Conservation (phyloP, 2,329 filamentous ascomycete genomes). For the Epichloe hybrida region DNA sequence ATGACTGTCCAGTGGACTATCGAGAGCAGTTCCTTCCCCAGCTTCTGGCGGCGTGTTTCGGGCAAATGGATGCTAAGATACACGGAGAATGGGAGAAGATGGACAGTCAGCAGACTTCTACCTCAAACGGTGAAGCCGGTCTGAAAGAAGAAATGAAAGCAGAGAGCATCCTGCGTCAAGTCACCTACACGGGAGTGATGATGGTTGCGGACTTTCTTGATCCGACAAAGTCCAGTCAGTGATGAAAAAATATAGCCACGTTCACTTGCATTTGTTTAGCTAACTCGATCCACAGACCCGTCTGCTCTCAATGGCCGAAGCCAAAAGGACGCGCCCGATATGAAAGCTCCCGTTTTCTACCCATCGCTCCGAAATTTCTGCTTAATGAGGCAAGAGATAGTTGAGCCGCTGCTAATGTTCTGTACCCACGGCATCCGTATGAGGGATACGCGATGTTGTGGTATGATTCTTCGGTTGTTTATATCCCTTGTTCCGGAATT, state of each 20-base stretch:
- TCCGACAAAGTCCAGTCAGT: conserved; percentile 51
- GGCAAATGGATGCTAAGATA: conserved; percentile 78
- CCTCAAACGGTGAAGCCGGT: conserved; percentile 56
- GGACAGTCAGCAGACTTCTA: conserved; percentile 45
- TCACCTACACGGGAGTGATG: conserved; percentile 84
- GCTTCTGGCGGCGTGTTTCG: conserved; percentile 68
- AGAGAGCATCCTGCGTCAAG: conserved; percentile 84
- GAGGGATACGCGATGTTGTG: conserved; percentile 78
- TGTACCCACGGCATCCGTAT: conserved; percentile 83
- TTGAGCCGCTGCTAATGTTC: conserved; percentile 83
- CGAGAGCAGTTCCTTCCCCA: conserved; percentile 73
- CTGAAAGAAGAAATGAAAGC: conserved; percentile 95
- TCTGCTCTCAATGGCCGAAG: background rate
- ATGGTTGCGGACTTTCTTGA: conserved; percentile 86
- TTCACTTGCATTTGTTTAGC: background rate
- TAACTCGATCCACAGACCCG: conserved; percentile 2
- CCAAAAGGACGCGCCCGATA: background rate
- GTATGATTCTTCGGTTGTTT: conserved; percentile 74
- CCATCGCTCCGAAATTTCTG: conserved; percentile 70
- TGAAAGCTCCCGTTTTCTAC: conserved; percentile 19
- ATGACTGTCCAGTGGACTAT: conserved; percentile 74
- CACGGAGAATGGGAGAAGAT: conserved; percentile 75
- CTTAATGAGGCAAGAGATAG: conserved; percentile 59
- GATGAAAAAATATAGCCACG: background rate
- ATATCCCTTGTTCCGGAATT: conserved; percentile 77